phyloP scores from a whole-genome alignment of 106 monocot species.

The Vanilla planifolia region DNA sequence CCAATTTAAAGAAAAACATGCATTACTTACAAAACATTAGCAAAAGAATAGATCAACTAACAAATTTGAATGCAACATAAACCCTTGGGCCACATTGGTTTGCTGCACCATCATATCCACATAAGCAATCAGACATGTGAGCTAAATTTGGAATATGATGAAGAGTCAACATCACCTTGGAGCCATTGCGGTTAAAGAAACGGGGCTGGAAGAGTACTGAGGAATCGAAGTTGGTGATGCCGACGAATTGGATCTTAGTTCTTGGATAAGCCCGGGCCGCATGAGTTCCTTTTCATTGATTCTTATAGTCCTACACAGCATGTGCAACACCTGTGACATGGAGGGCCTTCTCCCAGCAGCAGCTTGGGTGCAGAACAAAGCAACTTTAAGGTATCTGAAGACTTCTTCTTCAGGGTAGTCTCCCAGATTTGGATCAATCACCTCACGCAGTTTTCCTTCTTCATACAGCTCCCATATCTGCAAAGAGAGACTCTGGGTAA shows the following conservation, averaged over 20 bases:
- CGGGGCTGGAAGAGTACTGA: background rate
- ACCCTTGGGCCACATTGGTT: too few relatives aligned
- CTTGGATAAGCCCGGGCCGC: conserved; percentile 16
- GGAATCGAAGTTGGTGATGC: background rate
- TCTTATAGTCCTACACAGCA: conserved; percentile 40
- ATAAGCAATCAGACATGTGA: too few relatives aligned
- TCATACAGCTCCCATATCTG: conserved; percentile 61
- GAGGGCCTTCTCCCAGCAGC: conserved; percentile 28
- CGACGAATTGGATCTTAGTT: conserved; percentile 6
- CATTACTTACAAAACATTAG: too few relatives aligned
- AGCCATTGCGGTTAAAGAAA: conserved; percentile 10
- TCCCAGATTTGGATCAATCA: conserved; percentile 38
- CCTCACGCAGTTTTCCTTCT: conserved; percentile 34
- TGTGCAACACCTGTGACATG: conserved; percentile 54
- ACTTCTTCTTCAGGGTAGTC: conserved; percentile 53
- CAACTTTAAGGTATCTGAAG: conserved; percentile 51
- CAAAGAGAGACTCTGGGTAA: background rate
- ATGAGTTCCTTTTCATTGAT: conserved; percentile 44
- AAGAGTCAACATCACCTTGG: conserved; percentile 17
- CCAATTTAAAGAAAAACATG: too few relatives aligned
- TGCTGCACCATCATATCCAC: too few relatives aligned
- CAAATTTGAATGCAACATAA: too few relatives aligned
- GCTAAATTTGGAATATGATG: too few relatives aligned
- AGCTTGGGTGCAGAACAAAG: conserved; percentile 52
- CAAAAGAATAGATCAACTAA: too few relatives aligned